Conservation (phyloP, 495 filamentous ascomycete genomes). For the Xylaria palmicola region DNA sequence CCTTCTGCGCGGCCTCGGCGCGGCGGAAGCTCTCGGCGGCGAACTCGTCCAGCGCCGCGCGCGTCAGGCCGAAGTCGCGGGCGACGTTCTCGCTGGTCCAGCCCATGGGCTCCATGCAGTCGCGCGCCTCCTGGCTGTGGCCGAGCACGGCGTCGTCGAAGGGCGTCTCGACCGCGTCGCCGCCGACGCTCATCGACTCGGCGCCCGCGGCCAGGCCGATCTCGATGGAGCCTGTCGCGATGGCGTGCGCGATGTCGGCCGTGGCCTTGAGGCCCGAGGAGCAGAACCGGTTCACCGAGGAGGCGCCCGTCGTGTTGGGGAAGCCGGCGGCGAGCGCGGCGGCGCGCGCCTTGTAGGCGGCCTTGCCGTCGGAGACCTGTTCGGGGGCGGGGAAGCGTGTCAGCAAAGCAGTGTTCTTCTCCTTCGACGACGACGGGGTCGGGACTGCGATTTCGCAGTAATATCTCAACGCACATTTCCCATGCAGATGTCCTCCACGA, state of each 20-base stretch:
- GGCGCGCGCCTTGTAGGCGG: conserved; percentile 85
- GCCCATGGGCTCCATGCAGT: conserved; percentile 95
- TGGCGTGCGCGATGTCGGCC: conserved; percentile 91
- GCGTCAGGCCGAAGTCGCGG: conserved; percentile 79
- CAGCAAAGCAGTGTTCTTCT: background rate
- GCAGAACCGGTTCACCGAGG: conserved; percentile 91
- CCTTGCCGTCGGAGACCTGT: conserved; percentile 81
- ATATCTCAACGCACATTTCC: conserved; percentile 68
- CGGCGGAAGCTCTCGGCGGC: conserved; percentile 83
- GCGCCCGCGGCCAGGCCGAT: conserved; percentile 84
- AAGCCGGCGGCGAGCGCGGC: conserved; percentile 89
- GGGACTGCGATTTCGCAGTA: conserved; percentile 20
- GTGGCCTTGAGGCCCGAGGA: conserved; percentile 92
- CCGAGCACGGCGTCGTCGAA: conserved; percentile 77
- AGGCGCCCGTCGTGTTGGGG: conserved; percentile 82
- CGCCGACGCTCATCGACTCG: conserved; percentile 78
- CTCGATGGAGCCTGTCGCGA: conserved; percentile 76
- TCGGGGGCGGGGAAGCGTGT: background rate
- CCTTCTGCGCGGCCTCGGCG: conserved; percentile 88
- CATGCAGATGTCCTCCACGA: conserved; percentile 89
- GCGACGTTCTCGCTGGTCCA: conserved; percentile 98
- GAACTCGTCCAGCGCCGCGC: conserved; percentile 78
- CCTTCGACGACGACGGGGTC: no score
- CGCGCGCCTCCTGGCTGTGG: conserved; percentile 69
- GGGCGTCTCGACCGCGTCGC: conserved; percentile 63